Base-by-base conservation (phyloP, 2,329 filamentous ascomycete genomes). In the Ophiostoma triangulosporum region DNA sequence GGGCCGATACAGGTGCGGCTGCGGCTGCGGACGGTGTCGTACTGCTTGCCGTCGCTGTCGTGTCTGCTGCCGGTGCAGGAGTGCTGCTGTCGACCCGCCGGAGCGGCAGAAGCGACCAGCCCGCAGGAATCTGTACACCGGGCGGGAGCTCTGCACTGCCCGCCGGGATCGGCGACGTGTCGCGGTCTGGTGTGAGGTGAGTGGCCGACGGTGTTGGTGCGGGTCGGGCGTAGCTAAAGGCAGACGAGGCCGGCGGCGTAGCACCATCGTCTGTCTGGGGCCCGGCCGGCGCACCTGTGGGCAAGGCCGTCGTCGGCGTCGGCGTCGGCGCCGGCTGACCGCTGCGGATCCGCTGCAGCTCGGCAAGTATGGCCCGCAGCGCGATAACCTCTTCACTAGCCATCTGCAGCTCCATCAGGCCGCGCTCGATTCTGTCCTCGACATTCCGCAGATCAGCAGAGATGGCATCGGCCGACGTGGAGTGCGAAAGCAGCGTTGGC, bases 341-440 rank as follows among this genome's bases (percentile, higher is more conserved):
- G 8, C 71, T 73, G 24, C 84, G 80, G 52, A 90, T 70, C 56
- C 83, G 76, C 32, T 77, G 71, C 50, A 93, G 65, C 64, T 93
- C 87, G 20, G 70, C 68, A 56, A 86, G 77, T 56, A 93, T 71
- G 15, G 80, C 69, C 51, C 83, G 76, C n/a, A 89, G 70, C n/a
- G 78, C 69, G 48, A 80, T 75, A 4, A 90, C 64, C 63, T 93
- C 85, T 32, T 83, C 76, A 50, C 85, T 77, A 15, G 80, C 78
- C 32, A 77, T 63, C 46, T 82, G 77, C 17, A 91, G 69, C 40
- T 54, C 50, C 4, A 69, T 70, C 48, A 77, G 73, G 32, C 87
- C 73, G 62, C 90, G 84, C 59, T 82, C 73, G 24, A 93, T 73
- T 52, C 85, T 78, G 53, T 82, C 76, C 59, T 88, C 83, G 14